Evolutionary conservation across 23 red algal species (phyloP).

Genomic region (Gracilaria vermiculophylla): DNA sequence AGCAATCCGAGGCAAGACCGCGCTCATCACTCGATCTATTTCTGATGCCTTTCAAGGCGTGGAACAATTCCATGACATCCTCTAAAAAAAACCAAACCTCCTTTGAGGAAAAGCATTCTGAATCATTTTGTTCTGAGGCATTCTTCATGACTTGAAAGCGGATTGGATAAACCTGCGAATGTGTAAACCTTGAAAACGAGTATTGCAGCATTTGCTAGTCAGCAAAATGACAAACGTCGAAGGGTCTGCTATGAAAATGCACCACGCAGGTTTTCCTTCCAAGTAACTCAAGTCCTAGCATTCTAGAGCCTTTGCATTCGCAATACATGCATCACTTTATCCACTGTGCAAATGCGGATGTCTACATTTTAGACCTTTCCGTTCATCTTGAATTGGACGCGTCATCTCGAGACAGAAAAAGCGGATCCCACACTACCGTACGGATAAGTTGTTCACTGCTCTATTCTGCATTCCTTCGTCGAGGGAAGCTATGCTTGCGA

Average conservation of each 20-base stretch:
- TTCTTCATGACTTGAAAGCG: not conserved
- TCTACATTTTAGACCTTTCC: not conserved
- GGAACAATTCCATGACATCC: too few relatives aligned
- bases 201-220: not conserved
- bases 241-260: not conserved
- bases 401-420: too few relatives aligned
- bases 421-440: too few relatives aligned
- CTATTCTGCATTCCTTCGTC: too few relatives aligned
- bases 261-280: not conserved
- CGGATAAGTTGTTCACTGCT: too few relatives aligned
- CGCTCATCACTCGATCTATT: too few relatives aligned
- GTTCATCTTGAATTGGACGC: not conserved
- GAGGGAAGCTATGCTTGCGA: too few relatives aligned
- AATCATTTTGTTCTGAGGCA: not conserved
- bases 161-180: not conserved
- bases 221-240: not conserved
- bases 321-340: not conserved
- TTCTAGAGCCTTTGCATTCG: not conserved
- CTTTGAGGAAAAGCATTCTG: too few relatives aligned
- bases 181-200: not conserved
- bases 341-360: not conserved
- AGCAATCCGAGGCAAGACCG: too few relatives aligned
- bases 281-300: not conserved
- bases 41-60: too few relatives aligned
- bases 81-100: too few relatives aligned